Conservation (phyloP, 805 yeast species). For the Millerago galiae region DNA sequence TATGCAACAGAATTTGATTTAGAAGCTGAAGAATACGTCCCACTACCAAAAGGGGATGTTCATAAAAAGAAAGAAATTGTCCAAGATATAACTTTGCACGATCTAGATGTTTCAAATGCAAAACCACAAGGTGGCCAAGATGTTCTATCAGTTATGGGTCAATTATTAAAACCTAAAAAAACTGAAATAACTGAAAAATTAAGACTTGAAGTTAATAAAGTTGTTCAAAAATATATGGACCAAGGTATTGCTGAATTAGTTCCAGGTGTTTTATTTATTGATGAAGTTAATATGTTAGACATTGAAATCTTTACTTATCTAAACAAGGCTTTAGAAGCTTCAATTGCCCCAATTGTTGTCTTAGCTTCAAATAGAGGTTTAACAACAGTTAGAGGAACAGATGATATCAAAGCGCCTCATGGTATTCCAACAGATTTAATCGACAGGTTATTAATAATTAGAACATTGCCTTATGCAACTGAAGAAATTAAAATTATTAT, state of each 20-base stretch:
- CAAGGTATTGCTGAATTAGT: conserved; percentile 97
- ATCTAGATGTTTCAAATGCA: conserved; percentile 92
- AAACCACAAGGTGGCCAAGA: conserved; percentile 97
- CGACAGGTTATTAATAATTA: conserved; percentile 85
- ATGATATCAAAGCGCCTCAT: conserved; percentile 81
- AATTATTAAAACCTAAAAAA: conserved; percentile 89
- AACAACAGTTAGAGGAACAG: conserved; percentile 87
- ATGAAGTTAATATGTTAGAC: conserved; percentile 97
- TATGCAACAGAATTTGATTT: conserved; percentile 97
- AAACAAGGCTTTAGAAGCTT: conserved; percentile 87
- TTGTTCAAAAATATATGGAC: conserved; percentile 91
- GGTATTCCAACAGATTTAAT: conserved; percentile 94
- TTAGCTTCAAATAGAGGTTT: conserved; percentile 95
- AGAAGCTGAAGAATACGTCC: conserved; percentile 98
- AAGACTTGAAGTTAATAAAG: conserved; percentile 89
- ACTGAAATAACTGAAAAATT: conserved; percentile 96
- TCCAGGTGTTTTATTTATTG: conserved; percentile 97
- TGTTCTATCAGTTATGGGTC: conserved; percentile 94
- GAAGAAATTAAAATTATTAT: conserved; percentile 81
- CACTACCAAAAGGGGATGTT: conserved; percentile 97
- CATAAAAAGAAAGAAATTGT: conserved; percentile 97
- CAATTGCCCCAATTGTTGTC: conserved; percentile 91
- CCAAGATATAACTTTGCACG: conserved; percentile 95
- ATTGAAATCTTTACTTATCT: conserved; percentile 94
- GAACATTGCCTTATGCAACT: conserved; percentile 81